phyloP scores from a whole-genome alignment of 768 basidiomycete genomes.

The Lyophyllum shimeji region DNA sequence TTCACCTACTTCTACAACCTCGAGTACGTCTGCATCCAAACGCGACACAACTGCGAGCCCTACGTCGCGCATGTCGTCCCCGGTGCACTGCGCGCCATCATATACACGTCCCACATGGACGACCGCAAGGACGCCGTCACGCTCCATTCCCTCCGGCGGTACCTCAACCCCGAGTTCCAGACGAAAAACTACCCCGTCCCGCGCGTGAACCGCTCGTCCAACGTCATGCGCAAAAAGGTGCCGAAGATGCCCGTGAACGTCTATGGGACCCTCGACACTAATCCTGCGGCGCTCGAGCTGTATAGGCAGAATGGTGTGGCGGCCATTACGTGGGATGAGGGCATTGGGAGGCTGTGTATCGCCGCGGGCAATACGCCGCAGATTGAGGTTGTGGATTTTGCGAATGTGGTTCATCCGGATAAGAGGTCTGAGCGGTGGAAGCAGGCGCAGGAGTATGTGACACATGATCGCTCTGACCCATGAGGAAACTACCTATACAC shows the following conservation, averaged over 20 bases:
- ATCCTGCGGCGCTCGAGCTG: constrained; percentile 8
- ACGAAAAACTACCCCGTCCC: constrained; percentile 1
- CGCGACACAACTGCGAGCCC: constrained; percentile 25
- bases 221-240: constrained; percentile 22
- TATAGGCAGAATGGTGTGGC: constrained; percentile 33
- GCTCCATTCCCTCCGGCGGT: constrained; percentile 36
- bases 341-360: constrained; percentile 57
- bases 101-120: constrained; percentile 34
- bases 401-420: constrained; percentile 26
- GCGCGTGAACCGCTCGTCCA: constrained; percentile 8
- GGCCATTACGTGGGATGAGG: constrained; percentile 68
- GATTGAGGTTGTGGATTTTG: constrained; percentile 52
- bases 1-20: constrained; percentile 23
- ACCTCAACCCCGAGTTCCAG: constrained; percentile 32
- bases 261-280: constrained; percentile 11
- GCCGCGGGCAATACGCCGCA: constrained; percentile 38
- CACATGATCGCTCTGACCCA: not conserved
- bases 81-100: constrained; percentile 42
- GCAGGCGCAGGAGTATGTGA: constrained; percentile 20
- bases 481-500: not conserved
- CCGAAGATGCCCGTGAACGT: constrained; percentile 15
- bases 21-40: constrained; percentile 24
- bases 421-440: constrained; percentile 30
- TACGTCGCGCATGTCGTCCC: constrained; percentile 35
- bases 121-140: constrained; percentile 32